Conservation (phyloP, 305 asterid genomes). For the Fraxinus sp. region DNA sequence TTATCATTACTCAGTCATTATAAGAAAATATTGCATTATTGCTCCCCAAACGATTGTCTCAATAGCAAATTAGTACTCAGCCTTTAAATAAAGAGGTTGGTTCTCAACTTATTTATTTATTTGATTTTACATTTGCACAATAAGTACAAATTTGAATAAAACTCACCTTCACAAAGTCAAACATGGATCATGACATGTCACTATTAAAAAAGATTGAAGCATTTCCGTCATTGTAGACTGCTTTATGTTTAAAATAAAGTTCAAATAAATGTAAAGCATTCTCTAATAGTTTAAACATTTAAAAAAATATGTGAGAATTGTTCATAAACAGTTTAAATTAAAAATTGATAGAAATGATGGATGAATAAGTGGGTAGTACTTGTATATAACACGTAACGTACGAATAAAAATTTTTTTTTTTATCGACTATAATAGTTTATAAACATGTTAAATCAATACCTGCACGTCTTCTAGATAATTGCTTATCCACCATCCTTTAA, state of each 20-base stretch:
- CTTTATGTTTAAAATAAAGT: not conserved
- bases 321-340: too few species aligned
- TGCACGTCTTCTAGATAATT: not conserved
- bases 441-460: not conserved
- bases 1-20: not conserved
- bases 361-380: not conserved
- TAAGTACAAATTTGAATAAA: not conserved
- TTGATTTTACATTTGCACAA: not conserved
- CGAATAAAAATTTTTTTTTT: not conserved
- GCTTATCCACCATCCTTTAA: not conserved
- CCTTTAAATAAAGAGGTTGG: not conserved
- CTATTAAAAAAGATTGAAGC: not conserved
- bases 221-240: not conserved
- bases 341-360: too few species aligned
- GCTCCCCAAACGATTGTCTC: not conserved
- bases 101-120: not conserved
- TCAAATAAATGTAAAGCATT: not conserved
- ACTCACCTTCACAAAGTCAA: not conserved
- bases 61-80: not conserved
- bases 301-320: not conserved
- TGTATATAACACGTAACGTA: not conserved
- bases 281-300: not conserved
- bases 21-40: not conserved
- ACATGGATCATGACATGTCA: not conserved
- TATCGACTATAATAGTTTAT: not conserved